A percentile compares a stretch with the other conserved stretches of the same genome.
phyloP scores from a whole-genome alignment of 1,139 yeast species.

The Taphrina confusa region DNA sequence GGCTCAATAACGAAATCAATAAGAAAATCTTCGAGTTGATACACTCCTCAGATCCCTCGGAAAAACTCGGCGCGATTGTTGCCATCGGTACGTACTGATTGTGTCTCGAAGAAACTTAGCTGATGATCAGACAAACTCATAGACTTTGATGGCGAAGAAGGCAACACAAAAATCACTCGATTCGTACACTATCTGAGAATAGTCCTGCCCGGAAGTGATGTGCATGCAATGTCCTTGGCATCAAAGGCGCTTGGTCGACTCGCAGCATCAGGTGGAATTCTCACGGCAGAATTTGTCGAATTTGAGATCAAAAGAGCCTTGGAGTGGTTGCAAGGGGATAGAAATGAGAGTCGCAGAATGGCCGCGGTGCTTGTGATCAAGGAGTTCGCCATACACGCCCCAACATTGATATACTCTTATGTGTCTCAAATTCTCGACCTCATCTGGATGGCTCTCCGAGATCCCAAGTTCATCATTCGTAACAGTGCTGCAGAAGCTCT shows the following conservation, averaged over 20 bases:
- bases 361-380: constrained; percentile 85
- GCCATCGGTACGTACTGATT: constrained; percentile 54
- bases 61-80: constrained; percentile 83
- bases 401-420: constrained; percentile 76
- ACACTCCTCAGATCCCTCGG: constrained; percentile 69
- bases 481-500: constrained; percentile 82
- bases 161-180: constrained; percentile 85
- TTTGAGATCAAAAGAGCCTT: constrained; percentile 85
- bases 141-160: constrained; percentile 74
- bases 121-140: constrained; percentile 63
- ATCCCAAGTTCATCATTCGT: constrained; percentile 70
- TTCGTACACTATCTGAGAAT: constrained; percentile 83
- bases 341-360: constrained; percentile 72
- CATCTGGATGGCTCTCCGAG: constrained; percentile 85
- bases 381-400: constrained; percentile 83
- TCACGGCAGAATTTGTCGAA: constrained; percentile 90
- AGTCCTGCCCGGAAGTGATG: constrained; percentile 77
- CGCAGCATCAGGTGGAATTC: constrained; percentile 84
- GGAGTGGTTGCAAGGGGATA: constrained; percentile 84
- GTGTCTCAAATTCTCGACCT: constrained; percentile 77
- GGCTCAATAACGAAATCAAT: constrained; percentile 82
- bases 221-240: constrained; percentile 81
- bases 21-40: constrained; percentile 82
- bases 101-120: not conserved
- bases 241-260: constrained; percentile 82